A percentile compares a stretch with the other conserved stretches of the same genome.
Evolutionary conservation across 176 grass and related monocot genomes (phyloP).

Genomic region (Phragmites australis): DNA sequence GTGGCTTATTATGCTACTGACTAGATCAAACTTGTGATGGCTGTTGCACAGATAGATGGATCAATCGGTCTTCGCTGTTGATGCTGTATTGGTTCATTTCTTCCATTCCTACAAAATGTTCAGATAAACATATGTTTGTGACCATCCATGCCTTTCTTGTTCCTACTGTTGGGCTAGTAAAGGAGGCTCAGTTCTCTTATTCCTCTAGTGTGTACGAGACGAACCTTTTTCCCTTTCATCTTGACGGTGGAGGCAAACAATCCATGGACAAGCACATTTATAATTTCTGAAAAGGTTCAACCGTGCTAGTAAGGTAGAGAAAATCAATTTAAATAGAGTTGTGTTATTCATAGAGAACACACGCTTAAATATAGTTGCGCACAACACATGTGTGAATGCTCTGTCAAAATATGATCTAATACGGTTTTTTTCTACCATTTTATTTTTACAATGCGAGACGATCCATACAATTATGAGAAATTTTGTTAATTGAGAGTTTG

Average conservation of each 20-base stretch:
- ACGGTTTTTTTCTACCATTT: too few relatives aligned
- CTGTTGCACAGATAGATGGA: neutral
- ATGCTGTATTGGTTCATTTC: neutral
- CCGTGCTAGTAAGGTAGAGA: too few relatives aligned
- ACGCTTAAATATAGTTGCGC: too few relatives aligned
- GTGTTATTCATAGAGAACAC: too few relatives aligned
- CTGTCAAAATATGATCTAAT: too few relatives aligned
- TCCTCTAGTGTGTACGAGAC: neutral
- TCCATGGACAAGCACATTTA: too few relatives aligned
- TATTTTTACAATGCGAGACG: too few relatives aligned
- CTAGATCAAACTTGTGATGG: neutral
- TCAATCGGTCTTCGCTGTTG: neutral
- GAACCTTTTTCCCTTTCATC: neutral
- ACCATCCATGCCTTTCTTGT: neutral
- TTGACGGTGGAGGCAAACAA: constrained; percentile 4
- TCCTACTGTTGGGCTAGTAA: neutral
- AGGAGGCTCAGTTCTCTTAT: neutral
- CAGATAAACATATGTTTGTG: neutral
- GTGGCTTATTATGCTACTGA: constrained; percentile 36
- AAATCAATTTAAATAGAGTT: too few relatives aligned
- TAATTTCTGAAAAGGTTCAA: too few relatives aligned
- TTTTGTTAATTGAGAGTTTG: too few relatives aligned
- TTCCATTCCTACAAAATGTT: neutral
- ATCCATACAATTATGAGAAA: too few relatives aligned
- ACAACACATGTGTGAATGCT: too few relatives aligned